phyloP scores from a whole-genome alignment of 2,329 filamentous ascomycete species.

The Pyrenochaeta sp. region DNA sequence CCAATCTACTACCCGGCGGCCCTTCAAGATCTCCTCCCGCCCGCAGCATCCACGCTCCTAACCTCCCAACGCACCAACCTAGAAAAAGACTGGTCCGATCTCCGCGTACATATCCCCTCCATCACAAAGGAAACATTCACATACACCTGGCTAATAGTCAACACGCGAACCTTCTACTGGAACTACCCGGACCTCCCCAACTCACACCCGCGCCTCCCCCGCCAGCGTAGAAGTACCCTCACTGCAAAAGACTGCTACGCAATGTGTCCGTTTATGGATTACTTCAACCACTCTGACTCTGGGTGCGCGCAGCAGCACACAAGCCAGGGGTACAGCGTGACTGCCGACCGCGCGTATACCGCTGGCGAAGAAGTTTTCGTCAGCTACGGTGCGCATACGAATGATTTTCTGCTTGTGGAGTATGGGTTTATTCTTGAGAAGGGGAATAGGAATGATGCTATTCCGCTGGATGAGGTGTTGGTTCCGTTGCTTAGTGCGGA shows the following conservation, averaged over 20 bases:
- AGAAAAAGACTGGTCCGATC: constrained; percentile 58
- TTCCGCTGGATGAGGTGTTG: constrained; percentile 54
- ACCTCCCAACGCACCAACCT: constrained; percentile 64
- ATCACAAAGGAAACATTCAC: constrained; percentile 55
- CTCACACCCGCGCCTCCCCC: constrained; percentile 52
- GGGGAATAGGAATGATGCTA: constrained; percentile 49
- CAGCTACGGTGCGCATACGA: constrained; percentile 74
- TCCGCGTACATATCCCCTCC: constrained; percentile 55
- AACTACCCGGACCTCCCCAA: constrained; percentile 51
- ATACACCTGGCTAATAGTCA: constrained; percentile 69
- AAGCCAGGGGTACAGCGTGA: constrained; percentile 63
- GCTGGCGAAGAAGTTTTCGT: constrained; percentile 72
- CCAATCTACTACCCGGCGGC: constrained; percentile 63
- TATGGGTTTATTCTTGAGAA: constrained; percentile 60
- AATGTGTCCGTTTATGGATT: constrained; percentile 76
- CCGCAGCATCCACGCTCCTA: constrained; percentile 55
- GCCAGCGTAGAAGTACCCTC: constrained; percentile 47
- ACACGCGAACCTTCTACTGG: constrained; percentile 69
- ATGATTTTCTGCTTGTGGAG: constrained; percentile 76
- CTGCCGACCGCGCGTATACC: constrained; percentile 60
- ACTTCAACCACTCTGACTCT: constrained; percentile 67
- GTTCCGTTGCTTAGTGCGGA: constrained; percentile 45
- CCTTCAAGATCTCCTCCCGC: constrained; percentile 52
- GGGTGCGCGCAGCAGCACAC: constrained; percentile 64
- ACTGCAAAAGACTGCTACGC: constrained; percentile 68